Evolutionary conservation across 768 basidiomycete genomes (phyloP), one percentile per base, ranked within the genome.

Genomic region (Asterophora lycoperdoides): DNA sequence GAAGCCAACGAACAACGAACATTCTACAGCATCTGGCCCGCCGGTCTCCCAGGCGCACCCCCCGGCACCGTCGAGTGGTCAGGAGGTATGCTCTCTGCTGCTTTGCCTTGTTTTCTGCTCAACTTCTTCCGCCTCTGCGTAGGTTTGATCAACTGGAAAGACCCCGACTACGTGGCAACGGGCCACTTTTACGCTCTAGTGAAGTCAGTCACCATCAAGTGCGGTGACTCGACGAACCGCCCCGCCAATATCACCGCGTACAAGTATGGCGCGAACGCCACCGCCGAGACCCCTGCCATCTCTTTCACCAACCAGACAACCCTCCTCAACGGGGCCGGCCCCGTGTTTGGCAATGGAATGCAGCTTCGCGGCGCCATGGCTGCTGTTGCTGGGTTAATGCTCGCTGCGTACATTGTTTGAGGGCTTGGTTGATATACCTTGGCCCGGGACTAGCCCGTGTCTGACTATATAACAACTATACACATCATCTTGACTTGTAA

Each of bases 1-100:
- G 6, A 44, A 14, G 10, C 18, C 9, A n/a, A 6, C 20, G 48
- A 13, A 54, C 15, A 5, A 18, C 32, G 43, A 23, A 32, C 43
- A 3, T 23, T 10, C n/a, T 14, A 8, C 48, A 76, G 85, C 52
- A 56, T 93, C 45, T 93, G 90, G 89, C 85, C 89, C n/a, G 85
- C 86, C 5, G 91, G 90, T 28, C 83, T 88, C 59, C 48, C 71
- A 33, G 60, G 73, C 8, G 74, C 72, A 29, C 71, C 88, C 7
- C 66, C 70, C 41, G 91, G 91, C 19, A 91, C 86, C 7, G 67
- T 94, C 29, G 57, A 78, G 47, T 94, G 91, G 90, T 76, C 82
- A 13, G 88, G 87, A 53, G 90, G 82, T 67, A 41, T 44, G 57
- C 29, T 28, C 26, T 17, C 10, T n/a, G n/a, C 35, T 13, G 14